Base-by-base conservation (phyloP, 2,329 filamentous ascomycete genomes). In the Thielaviopsis ethacetica region DNA sequence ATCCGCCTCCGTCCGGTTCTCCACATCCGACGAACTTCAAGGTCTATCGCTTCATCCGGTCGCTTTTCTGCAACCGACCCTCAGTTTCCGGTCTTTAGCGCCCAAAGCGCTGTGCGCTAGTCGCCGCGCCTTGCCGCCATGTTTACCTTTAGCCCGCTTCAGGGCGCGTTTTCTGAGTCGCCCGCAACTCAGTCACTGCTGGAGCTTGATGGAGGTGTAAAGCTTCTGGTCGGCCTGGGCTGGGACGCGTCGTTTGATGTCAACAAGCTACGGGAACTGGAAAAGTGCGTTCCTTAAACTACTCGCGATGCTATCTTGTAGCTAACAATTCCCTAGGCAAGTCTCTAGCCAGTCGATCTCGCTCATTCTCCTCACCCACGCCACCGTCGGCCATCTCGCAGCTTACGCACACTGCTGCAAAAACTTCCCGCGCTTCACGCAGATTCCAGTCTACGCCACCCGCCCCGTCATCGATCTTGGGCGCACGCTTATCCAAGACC, bases 401-500 rank as follows among this genome's bases (percentile, higher is more conserved):
- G 93, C 93, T 61, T 96, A 88, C 70, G 91, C 88, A 51, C 91
- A 97, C 71, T 96, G 91, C 75, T 97, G 93, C 83, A 95, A 95
- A 71, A 85, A 96, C 70, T 86, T 97, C 63, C 90, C 93, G 53
- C 78, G 88, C 53, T 98, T 98, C 72, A 86, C 85, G 10, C 85
- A 90, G 67, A 90, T 98, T 62, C 93, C 93, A 49, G 84, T 95
- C 61, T 98, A 96, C 72, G 93, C 93, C 59, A 98, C 93, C 5
- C 84, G 84, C 47, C 93, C 93, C 10, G 90, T 98, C 65, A 91
- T 96, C 67, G 87, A 93, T 50, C 83, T 98, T 53, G 93, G 93
- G 21, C 86, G 91, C 49, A 95, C 90, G 0, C 78, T 97, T 26
- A 77, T 94, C 22, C 90, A 95, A 70, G 93, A 98, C 67, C 78